These are phyloP conservation scores for Leccinum pellstonianum DNA, from an alignment of 768 basidiomycete species.

Conservation along the genomic window DNA sequence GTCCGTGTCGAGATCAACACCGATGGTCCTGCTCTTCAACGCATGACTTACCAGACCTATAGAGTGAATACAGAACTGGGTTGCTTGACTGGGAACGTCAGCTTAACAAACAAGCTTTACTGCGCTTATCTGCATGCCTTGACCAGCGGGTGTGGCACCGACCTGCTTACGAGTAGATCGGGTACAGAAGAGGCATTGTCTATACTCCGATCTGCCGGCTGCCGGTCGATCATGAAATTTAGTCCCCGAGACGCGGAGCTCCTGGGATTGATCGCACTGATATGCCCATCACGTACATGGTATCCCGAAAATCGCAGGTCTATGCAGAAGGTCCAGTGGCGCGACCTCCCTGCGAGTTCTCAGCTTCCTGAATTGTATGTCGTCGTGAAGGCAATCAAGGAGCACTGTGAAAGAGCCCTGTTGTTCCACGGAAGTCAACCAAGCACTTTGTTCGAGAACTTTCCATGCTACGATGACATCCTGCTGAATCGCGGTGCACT, in stretches of 20 bases:
- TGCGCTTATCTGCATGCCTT: constrained; percentile 45
- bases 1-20: constrained; percentile 17
- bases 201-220: constrained; percentile 37
- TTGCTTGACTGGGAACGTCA: constrained; percentile 26
- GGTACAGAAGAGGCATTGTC: constrained; percentile 45
- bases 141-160: constrained; percentile 40
- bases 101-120: constrained; percentile 33
- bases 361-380: constrained; percentile 34
- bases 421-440: constrained; percentile 5
- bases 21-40: neutral
- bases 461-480: constrained; percentile 3
- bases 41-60: constrained; percentile 29
- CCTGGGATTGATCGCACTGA: constrained; percentile 31
- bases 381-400: constrained; percentile 29
- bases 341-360: constrained; percentile 16
- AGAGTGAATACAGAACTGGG: constrained; percentile 31
- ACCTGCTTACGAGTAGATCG: constrained; percentile 43
- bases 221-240: constrained; percentile 41
- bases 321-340: constrained; percentile 43
- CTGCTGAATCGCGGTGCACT: constrained; percentile 14
- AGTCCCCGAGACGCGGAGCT: constrained; percentile 28
- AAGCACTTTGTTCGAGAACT: neutral
- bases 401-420: constrained; percentile 20
- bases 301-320: constrained; percentile 36
- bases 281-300: constrained; percentile 38